Evolutionary conservation across 345 rosid genomes (phyloP).

Genomic region (Gynandropsis gynandra): DNA sequence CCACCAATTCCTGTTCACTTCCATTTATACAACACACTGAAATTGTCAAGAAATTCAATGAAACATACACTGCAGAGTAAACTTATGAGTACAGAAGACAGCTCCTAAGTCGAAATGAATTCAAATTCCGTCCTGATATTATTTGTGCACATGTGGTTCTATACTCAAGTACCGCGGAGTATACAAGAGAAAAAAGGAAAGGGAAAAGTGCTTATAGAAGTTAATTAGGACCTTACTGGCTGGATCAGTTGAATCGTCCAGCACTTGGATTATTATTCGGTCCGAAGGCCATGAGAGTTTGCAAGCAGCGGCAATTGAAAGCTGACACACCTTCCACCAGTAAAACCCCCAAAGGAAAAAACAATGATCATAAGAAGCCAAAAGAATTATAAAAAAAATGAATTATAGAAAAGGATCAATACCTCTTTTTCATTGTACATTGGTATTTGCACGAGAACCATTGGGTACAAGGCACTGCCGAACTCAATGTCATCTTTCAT

Average conservation of each 20-base stretch:
- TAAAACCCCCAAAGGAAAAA: slow-evolving; percentile 6
- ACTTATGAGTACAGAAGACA: not conserved
- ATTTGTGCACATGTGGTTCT: not conserved
- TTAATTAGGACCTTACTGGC: slow-evolving; percentile 46
- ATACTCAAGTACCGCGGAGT: not conserved
- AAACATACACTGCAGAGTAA: slow-evolving; percentile 1
- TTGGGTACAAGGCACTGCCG: slow-evolving; percentile 22
- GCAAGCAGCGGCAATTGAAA: slow-evolving; percentile 61
- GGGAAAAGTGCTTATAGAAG: slow-evolving; percentile 18
- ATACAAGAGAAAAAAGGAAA: slow-evolving; percentile 6
- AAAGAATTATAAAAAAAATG: not conserved
- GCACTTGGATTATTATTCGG: slow-evolving; percentile 53
- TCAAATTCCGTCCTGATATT: too few relatives aligned
- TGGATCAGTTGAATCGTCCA: slow-evolving; percentile 62
- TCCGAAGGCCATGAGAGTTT: slow-evolving; percentile 54
- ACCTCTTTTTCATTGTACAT: slow-evolving; percentile 36
- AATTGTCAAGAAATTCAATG: slow-evolving; percentile 18
- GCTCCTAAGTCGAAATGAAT: too few relatives aligned
- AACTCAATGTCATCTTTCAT: slow-evolving; percentile 27
- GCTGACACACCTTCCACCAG: slow-evolving; percentile 44
- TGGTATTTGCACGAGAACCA: slow-evolving; percentile 33
- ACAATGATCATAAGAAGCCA: not conserved
- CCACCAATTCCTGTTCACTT: slow-evolving; percentile 29
- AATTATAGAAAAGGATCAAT: not conserved
- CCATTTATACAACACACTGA: slow-evolving; percentile 18